Base-by-base conservation (phyloP, 1,139 yeast species). In the Candida tropicalis region DNA sequence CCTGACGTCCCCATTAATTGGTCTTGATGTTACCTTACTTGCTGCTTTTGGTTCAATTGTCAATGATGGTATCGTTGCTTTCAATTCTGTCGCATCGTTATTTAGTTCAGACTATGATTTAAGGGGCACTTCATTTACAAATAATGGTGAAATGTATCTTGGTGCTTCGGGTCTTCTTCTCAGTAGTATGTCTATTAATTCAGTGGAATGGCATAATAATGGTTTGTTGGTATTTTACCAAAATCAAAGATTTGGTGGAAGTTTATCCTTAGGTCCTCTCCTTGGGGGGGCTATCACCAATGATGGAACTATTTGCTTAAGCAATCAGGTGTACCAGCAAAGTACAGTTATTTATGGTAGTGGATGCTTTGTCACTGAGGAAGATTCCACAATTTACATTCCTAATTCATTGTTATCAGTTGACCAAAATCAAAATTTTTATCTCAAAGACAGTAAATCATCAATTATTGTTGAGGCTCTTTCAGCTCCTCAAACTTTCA, bases 321-420 rank as follows among this genome's bases (percentile, higher is more conserved):
- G 47, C 29, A 57, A 62, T 42, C 52, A 56, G 36, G 53, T 48
- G 10, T 66, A 60, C 43, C 49, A 48, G 27, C 69, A 64, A 48
- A 44, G 60, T 10, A 57, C 67, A 13, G 42, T 41, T 9, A 56
- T 66, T 34, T 17, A 28, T 0, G 72, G 71, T 39, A 20, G 48
- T 29, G 72, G 72, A 43, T 66, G 71, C 52, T 45, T 65, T 27
- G 56, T 57, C 38, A 55, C 59, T 37, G 59, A 59, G 35, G 40
- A 16, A 1, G 46, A 56, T 33, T 55, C 67, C 6, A 49, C 52
- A 36, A 45, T 60, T 13, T 56, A 48, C 43, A 41, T 62, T 33
- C 47, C 62, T 5, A 52, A 54, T 32, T 39, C 60, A 0, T 20
- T 51, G 8, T 45, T 55, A 15, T 35, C 56, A 2, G 42, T 58